Base-by-base conservation (phyloP, 306 rosid genomes). In the Fragaria nilgerrensis region DNA sequence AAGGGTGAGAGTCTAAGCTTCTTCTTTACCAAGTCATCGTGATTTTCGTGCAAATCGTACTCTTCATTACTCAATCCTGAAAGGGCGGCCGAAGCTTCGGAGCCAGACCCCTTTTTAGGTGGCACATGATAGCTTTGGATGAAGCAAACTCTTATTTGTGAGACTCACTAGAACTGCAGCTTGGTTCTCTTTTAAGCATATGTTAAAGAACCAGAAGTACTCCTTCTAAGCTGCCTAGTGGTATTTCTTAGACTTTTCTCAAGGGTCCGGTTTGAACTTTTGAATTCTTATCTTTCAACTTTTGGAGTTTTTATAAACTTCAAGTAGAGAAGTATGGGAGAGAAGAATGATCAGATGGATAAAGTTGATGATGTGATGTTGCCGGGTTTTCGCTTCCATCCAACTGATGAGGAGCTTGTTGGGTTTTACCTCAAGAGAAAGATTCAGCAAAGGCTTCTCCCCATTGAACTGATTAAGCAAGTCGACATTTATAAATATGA, bases 321-420 rank as follows among this genome's bases (percentile, higher is more conserved):
- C 15, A 65, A 36, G 19, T 6, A 19, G 67, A 49, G 68, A 59
- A 69, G 17, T n/a, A 88, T 92, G 95, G 97, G 88, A 29, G 89
- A 82, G 75, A 89, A 86, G 83, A 87, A 72, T 75, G 89, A 92
- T 65, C 70, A 65, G 4, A 83, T 89, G 80, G 93, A 85, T 3
- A 85, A 67, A 79, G 43, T 76, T 78, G 95, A 92, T 67, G 93
- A 92, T 68, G 82, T 84, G 71, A 84, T 86, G 61, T 55, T 92
- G 82, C 97, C 97, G 1, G 97, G 97, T 19, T 92, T 88, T 82
- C 87, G 97, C 58, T 92, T 92, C 77, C 97, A 90, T 69, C 97
- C 97, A 2, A 92, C 97, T 2, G 97, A 92, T 73, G 95, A 92
- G 71, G 97, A 92, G 83, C 92, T 92, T 64, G 93, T 92, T 61